These are phyloP conservation scores for Choricystis sp. DNA, from an alignment of 139 green algal species.

Conservation along the genomic window DNA sequence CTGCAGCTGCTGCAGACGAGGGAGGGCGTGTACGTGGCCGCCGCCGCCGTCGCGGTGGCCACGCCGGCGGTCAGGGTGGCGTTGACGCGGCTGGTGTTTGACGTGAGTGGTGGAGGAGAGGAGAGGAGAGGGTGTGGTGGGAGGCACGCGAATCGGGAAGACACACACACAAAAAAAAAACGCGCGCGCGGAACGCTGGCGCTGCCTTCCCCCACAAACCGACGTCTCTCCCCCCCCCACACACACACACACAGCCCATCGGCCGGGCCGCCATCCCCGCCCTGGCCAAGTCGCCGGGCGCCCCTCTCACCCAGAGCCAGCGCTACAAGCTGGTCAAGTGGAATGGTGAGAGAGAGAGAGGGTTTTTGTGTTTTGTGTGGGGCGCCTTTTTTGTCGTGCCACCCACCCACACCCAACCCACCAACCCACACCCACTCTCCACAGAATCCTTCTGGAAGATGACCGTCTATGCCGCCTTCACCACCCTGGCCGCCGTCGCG, in stretches of 20 bases:
- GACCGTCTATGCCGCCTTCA: not conserved
- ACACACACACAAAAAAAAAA: too few relatives aligned
- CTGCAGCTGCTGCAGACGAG: not conserved
- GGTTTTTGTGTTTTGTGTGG: too few relatives aligned
- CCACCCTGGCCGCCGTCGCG: not conserved
- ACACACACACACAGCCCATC: too few relatives aligned
- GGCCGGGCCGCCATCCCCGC: too few relatives aligned
- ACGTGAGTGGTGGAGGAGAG: too few relatives aligned
- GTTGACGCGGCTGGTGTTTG: not conserved
- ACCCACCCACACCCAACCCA: not conserved
- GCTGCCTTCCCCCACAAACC: too few relatives aligned
- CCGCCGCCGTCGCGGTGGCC: not conserved
- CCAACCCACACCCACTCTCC: not conserved
- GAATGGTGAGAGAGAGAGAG: not conserved
- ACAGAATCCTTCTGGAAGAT: slow-evolving; percentile 12
- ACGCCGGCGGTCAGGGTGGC: not conserved
- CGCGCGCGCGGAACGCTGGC: too few relatives aligned
- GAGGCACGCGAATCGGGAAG: too few relatives aligned
- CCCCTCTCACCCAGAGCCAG: not conserved
- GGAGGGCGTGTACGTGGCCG: not conserved
- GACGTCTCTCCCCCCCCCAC: too few relatives aligned
- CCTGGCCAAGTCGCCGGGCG: too few relatives aligned
- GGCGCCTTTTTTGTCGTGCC: too few relatives aligned
- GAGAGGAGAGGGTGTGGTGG: too few relatives aligned
- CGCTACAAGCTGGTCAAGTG: not conserved